Conservation (phyloP, 805 yeast species). For the Yarrowia sp. region DNA sequence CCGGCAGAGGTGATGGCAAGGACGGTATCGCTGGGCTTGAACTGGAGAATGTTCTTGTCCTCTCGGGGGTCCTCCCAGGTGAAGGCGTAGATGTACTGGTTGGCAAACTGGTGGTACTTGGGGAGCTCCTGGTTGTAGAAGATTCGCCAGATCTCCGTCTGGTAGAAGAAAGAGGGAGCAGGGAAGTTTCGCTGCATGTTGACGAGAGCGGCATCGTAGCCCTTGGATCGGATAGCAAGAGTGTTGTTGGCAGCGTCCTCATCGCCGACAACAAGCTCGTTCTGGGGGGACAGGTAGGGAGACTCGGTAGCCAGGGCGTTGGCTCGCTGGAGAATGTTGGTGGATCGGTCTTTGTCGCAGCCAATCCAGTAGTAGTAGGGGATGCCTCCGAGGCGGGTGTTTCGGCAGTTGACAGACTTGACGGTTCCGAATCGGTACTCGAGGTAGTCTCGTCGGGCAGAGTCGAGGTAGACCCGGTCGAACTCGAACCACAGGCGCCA, state of each 20-base stretch:
- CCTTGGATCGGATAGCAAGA: slow-evolving; percentile 46
- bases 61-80: slow-evolving; percentile 91
- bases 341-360: slow-evolving; percentile 54
- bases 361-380: slow-evolving; percentile 87
- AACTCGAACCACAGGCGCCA: slow-evolving; percentile 90
- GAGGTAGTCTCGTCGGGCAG: slow-evolving; percentile 76
- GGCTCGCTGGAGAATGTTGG: slow-evolving; percentile 51
- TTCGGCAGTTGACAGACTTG: slow-evolving; percentile 67
- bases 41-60: slow-evolving; percentile 63
- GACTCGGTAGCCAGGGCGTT: slow-evolving; percentile 78
- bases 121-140: slow-evolving; percentile 72
- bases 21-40: slow-evolving; percentile 64
- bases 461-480: slow-evolving; percentile 74
- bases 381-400: slow-evolving; percentile 63
- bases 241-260: slow-evolving; percentile 29
- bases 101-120: slow-evolving; percentile 65
- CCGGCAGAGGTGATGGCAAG: slow-evolving; percentile 86
- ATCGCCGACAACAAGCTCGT: slow-evolving; percentile 32
- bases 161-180: slow-evolving; percentile 77
- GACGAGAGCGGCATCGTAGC: slow-evolving; percentile 70
- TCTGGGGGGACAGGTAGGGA: slow-evolving; percentile 69
- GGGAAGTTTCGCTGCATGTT: slow-evolving; percentile 67
- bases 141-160: slow-evolving; percentile 72
- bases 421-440: slow-evolving; percentile 81
- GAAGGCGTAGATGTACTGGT: slow-evolving; percentile 81